Percentiles rank a stretch among this genome's conserved stretches.
phyloP scores from a whole-genome alignment of 768 basidiomycete genomes.

The Xerocomus potaroensis region DNA sequence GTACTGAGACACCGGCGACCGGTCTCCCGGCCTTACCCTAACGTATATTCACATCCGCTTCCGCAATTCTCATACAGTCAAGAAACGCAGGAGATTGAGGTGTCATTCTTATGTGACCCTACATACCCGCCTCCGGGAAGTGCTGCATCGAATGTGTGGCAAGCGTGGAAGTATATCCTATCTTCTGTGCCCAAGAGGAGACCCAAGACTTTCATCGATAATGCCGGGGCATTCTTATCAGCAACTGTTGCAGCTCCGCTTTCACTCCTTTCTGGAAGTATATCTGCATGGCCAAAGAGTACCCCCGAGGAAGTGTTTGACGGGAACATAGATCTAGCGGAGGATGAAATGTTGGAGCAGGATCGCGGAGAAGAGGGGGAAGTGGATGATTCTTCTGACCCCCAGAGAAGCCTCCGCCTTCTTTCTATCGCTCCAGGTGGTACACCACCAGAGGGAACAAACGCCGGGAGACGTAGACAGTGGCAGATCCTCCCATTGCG shows the following conservation, averaged over 20 bases:
- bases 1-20: constrained; percentile 77
- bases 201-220: constrained; percentile 65
- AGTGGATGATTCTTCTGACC: constrained; percentile 67
- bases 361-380: constrained; percentile 77
- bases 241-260: constrained; percentile 58
- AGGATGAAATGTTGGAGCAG: constrained; percentile 75
- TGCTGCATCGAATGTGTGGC: constrained; percentile 47
- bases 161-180: constrained; percentile 55
- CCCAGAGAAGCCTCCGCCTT: constrained; percentile 51
- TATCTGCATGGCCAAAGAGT: constrained; percentile 32
- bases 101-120: constrained; percentile 62
- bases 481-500: constrained; percentile 50
- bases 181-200: constrained; percentile 63
- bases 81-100: constrained; percentile 53
- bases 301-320: constrained; percentile 67
- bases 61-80: constrained; percentile 62
- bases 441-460: constrained; percentile 26
- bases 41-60: constrained; percentile 69
- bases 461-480: constrained; percentile 38
- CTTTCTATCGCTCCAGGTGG: constrained; percentile 45
- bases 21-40: constrained; percentile 73
- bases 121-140: constrained; percentile 44
- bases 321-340: constrained; percentile 65
- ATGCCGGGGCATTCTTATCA: constrained; percentile 63
- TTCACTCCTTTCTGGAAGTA: constrained; percentile 43